These are phyloP conservation scores for Aspergillus incahuasiensis DNA, from an alignment of 495 filamentous ascomycete genomes.

Conservation along the genomic window DNA sequence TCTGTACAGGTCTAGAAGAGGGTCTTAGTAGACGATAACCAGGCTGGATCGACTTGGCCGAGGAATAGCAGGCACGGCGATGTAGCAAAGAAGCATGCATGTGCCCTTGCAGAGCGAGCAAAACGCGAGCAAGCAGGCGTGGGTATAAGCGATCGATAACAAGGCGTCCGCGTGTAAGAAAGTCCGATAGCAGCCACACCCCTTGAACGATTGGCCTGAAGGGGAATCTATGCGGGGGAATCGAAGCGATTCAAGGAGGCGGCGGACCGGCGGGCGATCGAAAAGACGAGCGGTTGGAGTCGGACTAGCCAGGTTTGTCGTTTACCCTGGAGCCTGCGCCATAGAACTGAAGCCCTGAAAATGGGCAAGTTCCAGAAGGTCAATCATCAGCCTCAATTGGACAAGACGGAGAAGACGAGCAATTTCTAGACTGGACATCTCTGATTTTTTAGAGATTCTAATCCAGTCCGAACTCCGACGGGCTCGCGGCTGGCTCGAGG, in stretches of 20 bases:
- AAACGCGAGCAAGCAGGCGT: not conserved
- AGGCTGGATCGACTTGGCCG: constrained; percentile 27
- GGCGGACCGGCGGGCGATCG: not conserved
- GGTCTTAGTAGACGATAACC: constrained; percentile 9
- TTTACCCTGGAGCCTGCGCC: not conserved
- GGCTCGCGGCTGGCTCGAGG: not conserved
- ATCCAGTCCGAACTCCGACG: not conserved
- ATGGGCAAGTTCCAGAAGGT: not conserved
- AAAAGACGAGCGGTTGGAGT: not conserved
- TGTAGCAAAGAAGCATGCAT: constrained; percentile 36
- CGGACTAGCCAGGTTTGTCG: not conserved
- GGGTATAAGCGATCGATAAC: constrained; percentile 1
- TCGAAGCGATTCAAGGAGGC: constrained; percentile 6
- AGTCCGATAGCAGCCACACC: constrained; percentile 1
- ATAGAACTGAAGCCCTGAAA: not conserved
- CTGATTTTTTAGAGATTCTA: not conserved
- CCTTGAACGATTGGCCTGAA: constrained; percentile 6
- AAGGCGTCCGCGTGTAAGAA: constrained; percentile 4
- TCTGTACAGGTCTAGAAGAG: constrained; percentile 22
- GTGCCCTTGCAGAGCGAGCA: constrained; percentile 21
- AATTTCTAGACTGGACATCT: not conserved
- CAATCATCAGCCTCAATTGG: not conserved
- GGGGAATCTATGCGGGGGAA: constrained; percentile 12
- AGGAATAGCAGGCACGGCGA: constrained; percentile 31
- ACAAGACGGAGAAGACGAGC: not conserved